These are phyloP conservation scores for Leccinum pallidistipes DNA, from an alignment of 1,284 basidiomycete species.

Conservation along the genomic window DNA sequence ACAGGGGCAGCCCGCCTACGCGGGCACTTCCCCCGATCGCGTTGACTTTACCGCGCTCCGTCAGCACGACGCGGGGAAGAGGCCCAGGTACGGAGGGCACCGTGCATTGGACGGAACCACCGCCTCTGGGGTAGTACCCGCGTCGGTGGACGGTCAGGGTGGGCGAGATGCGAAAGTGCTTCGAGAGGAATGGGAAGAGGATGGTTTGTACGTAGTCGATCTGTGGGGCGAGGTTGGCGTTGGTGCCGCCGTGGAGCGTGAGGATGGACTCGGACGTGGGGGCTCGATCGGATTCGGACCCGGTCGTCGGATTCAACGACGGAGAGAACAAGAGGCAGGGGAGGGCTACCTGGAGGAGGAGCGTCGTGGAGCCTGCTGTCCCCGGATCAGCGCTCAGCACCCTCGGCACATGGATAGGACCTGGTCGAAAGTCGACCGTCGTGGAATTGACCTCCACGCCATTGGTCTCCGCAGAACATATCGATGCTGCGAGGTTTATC, in stretches of 20 bases:
- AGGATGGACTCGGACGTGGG: slow-evolving; percentile 41
- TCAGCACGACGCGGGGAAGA: slow-evolving; percentile 49
- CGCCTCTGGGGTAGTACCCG: slow-evolving; percentile 71
- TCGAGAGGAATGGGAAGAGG: slow-evolving; percentile 62
- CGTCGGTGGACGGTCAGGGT: slow-evolving; percentile 49
- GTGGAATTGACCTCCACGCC: slow-evolving; percentile 54
- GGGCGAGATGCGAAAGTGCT: slow-evolving; percentile 51
- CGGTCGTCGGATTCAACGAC: slow-evolving; percentile 5
- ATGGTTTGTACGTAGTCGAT: slow-evolving; percentile 66
- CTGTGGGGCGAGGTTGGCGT: slow-evolving; percentile 65
- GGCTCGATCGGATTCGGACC: background rate
- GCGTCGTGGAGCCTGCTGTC: slow-evolving; percentile 68
- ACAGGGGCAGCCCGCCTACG: slow-evolving; percentile 56
- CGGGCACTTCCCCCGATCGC: slow-evolving; percentile 57
- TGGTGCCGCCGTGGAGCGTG: slow-evolving; percentile 65
- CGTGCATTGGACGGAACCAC: slow-evolving; percentile 54
- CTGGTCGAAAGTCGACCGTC: slow-evolving; percentile 53
- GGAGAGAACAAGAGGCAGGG: slow-evolving; percentile 62
- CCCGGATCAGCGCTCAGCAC: slow-evolving; percentile 56
- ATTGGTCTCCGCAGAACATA: slow-evolving; percentile 50
- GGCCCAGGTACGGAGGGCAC: slow-evolving; percentile 42
- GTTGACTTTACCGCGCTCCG: slow-evolving; percentile 52
- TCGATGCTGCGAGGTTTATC: slow-evolving; percentile 57
- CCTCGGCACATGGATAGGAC: slow-evolving; percentile 43
- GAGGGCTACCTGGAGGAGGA: slow-evolving; percentile 69